Conservation (phyloP, 768 basidiomycete species). For the Boletus insuetus region DNA sequence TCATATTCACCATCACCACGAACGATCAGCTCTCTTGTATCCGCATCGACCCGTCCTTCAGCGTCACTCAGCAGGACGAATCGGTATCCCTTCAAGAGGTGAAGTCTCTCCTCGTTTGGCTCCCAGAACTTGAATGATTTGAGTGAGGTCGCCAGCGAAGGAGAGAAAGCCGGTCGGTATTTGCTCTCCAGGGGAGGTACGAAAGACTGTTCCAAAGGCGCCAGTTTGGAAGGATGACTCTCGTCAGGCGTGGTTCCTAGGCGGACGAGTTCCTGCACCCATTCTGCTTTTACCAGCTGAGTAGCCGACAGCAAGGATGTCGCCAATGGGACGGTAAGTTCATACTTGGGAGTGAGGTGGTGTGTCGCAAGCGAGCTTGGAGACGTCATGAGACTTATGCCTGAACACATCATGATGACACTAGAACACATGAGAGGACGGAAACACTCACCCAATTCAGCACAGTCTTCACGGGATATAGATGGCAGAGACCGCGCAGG, state of each 20-base stretch:
- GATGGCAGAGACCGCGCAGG: slow-evolving; percentile 35
- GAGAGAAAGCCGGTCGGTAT: slow-evolving; percentile 57
- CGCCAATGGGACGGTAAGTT: slow-evolving; percentile 48
- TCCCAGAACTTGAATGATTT: slow-evolving; percentile 62
- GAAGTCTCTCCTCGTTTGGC: slow-evolving; percentile 59
- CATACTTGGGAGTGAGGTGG: slow-evolving; percentile 54
- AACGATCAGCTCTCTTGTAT: slow-evolving; percentile 52
- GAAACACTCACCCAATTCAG: slow-evolving; percentile 49
- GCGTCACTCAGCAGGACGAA: slow-evolving; percentile 64
- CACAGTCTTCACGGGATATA: slow-evolving; percentile 43
- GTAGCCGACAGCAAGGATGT: slow-evolving; percentile 58
- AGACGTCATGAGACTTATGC: slow-evolving; percentile 52
- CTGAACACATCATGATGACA: slow-evolving; percentile 23
- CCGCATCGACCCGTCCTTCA: slow-evolving; percentile 44
- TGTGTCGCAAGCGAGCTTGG: slow-evolving; percentile 54
- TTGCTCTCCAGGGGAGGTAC: slow-evolving; percentile 49
- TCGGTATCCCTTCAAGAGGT: slow-evolving; percentile 49
- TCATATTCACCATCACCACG: slow-evolving; percentile 63
- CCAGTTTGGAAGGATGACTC: slow-evolving; percentile 31
- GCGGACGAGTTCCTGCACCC: slow-evolving; percentile 61
- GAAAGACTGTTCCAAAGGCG: slow-evolving; percentile 51
- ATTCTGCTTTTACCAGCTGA: slow-evolving; percentile 62
- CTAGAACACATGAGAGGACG: not conserved
- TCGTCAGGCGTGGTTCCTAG: slow-evolving; percentile 41
- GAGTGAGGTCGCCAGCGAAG: slow-evolving; percentile 44